Evolutionary conservation across 768 basidiomycete genomes (phyloP), one percentile per base, ranked within the genome.

Genomic region (Collybia mongolica): DNA sequence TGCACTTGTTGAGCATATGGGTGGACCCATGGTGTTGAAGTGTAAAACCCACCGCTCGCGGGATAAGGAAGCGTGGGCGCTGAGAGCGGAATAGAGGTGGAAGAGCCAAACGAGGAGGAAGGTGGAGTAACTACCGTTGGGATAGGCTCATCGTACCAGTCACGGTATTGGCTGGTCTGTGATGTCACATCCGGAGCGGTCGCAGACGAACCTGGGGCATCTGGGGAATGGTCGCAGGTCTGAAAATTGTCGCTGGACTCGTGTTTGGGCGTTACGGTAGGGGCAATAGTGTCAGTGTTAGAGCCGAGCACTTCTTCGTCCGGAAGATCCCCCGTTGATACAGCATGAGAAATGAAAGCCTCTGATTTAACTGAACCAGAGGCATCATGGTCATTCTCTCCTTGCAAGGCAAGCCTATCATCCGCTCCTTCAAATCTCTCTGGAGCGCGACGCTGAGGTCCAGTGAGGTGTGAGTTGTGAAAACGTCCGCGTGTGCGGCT

Each of bases 21-120:
- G 35, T 76, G 75, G 42, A 80, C 64, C 84, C 84, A 85, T 28
- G 76, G 72, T 39, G 72, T 67, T 20, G 69, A 70, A 59, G 75
- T 77, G 55, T 75, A 83, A 19, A 72, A 73, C n/a, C 72, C 61
- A 20, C 70, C 60, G 8, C 75, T 68, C 26, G 73, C 48, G 12
- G 75, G 54, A 60, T 75, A 79, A 4, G 71, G 64, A 39, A 59
- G 53, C 14, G 50, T 42, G 2, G 54, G 46, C 8, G 52, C 45
- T 42, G 60, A 41, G 15, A 54, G 11, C 32, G 57, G 46, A 19
- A 46, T 46, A 24, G 56, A 51, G n/a, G 63, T 58, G 26, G 76
- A 66, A 44, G 63, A 68, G 37, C 60, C 55, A 35, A 59, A 51
- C 22, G 73, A 69, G 2, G 70, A 65, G 19, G 70, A 63, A 3